These are phyloP conservation scores for Acacia pycnantha DNA, from an alignment of 331 rosid genomes.

Conservation along the genomic window DNA sequence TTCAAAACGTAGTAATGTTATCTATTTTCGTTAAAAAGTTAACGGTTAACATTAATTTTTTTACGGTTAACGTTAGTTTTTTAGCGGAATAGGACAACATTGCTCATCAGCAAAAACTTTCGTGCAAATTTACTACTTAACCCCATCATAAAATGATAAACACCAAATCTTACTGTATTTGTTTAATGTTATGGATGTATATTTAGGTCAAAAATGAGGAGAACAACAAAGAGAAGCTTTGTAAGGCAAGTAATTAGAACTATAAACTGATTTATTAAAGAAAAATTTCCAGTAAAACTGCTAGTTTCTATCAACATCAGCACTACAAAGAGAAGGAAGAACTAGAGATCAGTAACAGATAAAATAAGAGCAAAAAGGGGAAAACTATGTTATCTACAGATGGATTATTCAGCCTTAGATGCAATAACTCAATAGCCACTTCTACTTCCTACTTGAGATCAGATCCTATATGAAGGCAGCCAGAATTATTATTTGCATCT, in stretches of 20 bases:
- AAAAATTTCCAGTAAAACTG: background rate
- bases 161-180: background rate
- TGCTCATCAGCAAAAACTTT: too few relatives aligned
- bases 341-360: background rate
- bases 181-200: too few relatives aligned
- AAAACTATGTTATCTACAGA: constrained; percentile 2
- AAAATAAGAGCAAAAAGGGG: background rate
- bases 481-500: constrained; percentile 29
- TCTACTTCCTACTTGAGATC: constrained; percentile 21
- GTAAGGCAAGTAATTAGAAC: background rate
- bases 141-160: background rate
- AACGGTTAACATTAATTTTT: too few relatives aligned
- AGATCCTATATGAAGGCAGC: constrained; percentile 38
- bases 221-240: background rate
- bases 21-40: too few relatives aligned
- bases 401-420: background rate
- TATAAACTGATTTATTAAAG: background rate
- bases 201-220: background rate
- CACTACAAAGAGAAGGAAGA: background rate
- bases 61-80: too few relatives aligned
- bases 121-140: too few relatives aligned
- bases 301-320: constrained; percentile 7
- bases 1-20: too few relatives aligned
- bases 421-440: background rate
- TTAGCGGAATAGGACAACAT: too few relatives aligned